Evolutionary conservation across 352 stramenopile genomes (phyloP).

Genomic region (Phytophthora cactorum): DNA sequence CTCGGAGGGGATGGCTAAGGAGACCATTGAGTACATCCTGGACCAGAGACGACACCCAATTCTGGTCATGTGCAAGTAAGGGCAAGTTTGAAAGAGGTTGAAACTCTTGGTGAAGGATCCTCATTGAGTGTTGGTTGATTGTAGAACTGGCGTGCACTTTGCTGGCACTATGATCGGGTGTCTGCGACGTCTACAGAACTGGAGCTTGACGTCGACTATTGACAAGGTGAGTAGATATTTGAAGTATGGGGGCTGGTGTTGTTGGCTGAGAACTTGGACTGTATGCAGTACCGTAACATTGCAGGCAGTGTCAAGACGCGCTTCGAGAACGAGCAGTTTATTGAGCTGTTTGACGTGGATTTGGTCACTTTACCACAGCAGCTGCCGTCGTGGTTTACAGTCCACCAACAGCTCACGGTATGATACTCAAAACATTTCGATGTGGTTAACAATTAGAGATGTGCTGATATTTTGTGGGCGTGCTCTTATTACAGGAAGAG

Average conservation of each 20-base stretch:
- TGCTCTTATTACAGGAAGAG: slow-evolving; percentile 55
- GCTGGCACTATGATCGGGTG: slow-evolving; percentile 84
- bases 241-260: not conserved
- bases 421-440: not conserved
- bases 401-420: slow-evolving; percentile 84
- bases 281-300: slow-evolving; percentile 80
- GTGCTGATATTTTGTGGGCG: not conserved
- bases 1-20: slow-evolving; percentile 86
- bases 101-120: not conserved
- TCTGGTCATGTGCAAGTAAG: slow-evolving; percentile 90
- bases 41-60: slow-evolving; percentile 81
- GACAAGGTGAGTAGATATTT: slow-evolving; percentile 60
- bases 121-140: slow-evolving; percentile 7
- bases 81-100: not conserved
- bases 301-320: slow-evolving; percentile 86
- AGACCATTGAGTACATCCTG: slow-evolving; percentile 85
- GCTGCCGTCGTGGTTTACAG: slow-evolving; percentile 80
- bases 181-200: slow-evolving; percentile 83
- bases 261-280: not conserved
- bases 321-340: slow-evolving; percentile 91
- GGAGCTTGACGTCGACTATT: slow-evolving; percentile 87
- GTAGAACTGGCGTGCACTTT: slow-evolving; percentile 77
- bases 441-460: not conserved
- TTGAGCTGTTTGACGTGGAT: slow-evolving; percentile 89
- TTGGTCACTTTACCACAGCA: slow-evolving; percentile 83